Evolutionary conservation across 305 asterid genomes (phyloP).

Genomic region (Rubia tinctorum): DNA sequence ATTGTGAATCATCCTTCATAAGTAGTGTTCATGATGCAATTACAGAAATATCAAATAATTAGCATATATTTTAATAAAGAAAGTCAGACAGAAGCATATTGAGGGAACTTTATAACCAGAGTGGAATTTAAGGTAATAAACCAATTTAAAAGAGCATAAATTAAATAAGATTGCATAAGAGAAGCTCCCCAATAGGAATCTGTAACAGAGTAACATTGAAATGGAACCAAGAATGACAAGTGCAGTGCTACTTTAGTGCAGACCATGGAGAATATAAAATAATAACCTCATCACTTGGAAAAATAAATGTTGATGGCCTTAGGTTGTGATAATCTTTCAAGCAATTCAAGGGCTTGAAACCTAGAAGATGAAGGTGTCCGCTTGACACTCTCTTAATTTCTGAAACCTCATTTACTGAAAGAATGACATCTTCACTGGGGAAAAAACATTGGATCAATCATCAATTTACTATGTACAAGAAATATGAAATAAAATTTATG

Average conservation of each 20-base stretch:
- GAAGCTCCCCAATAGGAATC: neutral
- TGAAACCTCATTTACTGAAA: slow-evolving; percentile 66
- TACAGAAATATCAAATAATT: neutral
- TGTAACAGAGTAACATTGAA: neutral
- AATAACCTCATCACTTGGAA: slow-evolving; percentile 90
- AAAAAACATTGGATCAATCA: slow-evolving; percentile 5
- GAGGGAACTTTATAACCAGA: neutral
- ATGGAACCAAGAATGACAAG: neutral
- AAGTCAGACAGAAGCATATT: neutral
- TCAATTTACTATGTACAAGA: neutral
- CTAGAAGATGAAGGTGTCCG: slow-evolving; percentile 83
- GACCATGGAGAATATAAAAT: slow-evolving; percentile 2
- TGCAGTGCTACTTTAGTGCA: neutral
- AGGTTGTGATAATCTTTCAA: slow-evolving; percentile 83
- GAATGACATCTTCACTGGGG: slow-evolving; percentile 72
- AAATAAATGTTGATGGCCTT: slow-evolving; percentile 88
- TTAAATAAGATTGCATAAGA: neutral
- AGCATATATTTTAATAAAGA: neutral
- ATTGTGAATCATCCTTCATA: neutral
- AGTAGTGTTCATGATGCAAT: neutral
- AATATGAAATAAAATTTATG: neutral
- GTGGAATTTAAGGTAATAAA: neutral
- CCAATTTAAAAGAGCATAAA: neutral
- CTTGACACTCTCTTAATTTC: slow-evolving; percentile 77
- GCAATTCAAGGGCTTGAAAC: slow-evolving; percentile 94